A percentile compares a stretch with the other conserved stretches of the same genome.
phyloP scores from a whole-genome alignment of 352 stramenopile genomes.

The Nothophytophthora sp. region DNA sequence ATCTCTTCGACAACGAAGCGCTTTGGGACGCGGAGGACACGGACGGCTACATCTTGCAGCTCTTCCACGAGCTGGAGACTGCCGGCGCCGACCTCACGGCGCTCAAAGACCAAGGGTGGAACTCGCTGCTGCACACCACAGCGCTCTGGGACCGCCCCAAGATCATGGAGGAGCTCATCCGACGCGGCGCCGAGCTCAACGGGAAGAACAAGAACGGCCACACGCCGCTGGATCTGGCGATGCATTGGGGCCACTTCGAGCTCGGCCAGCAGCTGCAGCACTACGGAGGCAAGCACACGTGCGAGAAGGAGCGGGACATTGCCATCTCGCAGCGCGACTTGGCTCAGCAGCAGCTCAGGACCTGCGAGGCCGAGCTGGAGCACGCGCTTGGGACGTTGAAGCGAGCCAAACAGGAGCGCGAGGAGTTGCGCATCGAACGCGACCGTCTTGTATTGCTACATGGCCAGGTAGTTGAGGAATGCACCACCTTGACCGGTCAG shows the following conservation, averaged over 20 bases:
- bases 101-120: constrained; percentile 40
- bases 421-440: constrained; percentile 51
- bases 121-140: constrained; percentile 49
- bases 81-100: constrained; percentile 16
- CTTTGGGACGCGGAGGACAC: constrained; percentile 60
- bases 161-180: constrained; percentile 54
- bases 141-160: constrained; percentile 54
- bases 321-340: constrained; percentile 56
- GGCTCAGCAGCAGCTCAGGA: constrained; percentile 33
- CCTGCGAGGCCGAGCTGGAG: constrained; percentile 35
- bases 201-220: constrained; percentile 49
- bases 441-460: constrained; percentile 36
- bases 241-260: constrained; percentile 59
- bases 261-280: constrained; percentile 54
- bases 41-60: constrained; percentile 46
- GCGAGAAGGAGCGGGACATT: constrained; percentile 56
- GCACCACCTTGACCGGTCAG: constrained; percentile 11
- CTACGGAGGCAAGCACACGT: constrained; percentile 61
- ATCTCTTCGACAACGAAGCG: constrained; percentile 59
- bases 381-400: constrained; percentile 34
- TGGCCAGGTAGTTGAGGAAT: constrained; percentile 16
- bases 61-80: constrained; percentile 38
- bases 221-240: constrained; percentile 54
- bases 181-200: constrained; percentile 42
- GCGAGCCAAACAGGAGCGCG: constrained; percentile 43